Evolutionary conservation across 768 basidiomycete species (phyloP).

Genomic region (Termitomyces bulborhizus): DNA sequence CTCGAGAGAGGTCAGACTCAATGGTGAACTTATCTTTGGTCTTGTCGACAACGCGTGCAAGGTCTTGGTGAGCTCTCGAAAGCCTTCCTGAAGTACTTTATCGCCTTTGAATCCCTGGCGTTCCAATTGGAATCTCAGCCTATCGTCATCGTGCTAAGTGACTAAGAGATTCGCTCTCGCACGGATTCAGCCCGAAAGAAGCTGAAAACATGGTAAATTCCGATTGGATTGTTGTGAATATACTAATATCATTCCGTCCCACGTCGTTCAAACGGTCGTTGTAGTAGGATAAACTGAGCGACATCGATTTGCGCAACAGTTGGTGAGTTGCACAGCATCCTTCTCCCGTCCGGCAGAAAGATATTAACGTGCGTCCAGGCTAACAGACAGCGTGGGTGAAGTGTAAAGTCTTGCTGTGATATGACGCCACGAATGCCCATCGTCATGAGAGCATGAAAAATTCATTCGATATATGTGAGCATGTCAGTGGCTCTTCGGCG

Average conservation of each 20-base stretch:
- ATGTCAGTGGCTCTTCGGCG: too few relatives aligned
- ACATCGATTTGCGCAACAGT: background rate
- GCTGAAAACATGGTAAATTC: slow-evolving; percentile 1
- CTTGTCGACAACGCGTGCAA: slow-evolving; percentile 28
- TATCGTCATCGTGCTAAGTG: slow-evolving; percentile 16
- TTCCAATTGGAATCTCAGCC: too few relatives aligned
- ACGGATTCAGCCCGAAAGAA: slow-evolving; percentile 22
- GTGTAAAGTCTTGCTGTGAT: too few relatives aligned
- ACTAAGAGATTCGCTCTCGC: background rate
- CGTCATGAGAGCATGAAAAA: background rate
- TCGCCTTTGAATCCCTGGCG: slow-evolving; percentile 31
- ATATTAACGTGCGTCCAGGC: background rate
- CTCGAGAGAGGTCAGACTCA: too few relatives aligned
- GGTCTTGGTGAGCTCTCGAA: slow-evolving; percentile 29
- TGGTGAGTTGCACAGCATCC: background rate
- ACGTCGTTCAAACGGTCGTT: background rate
- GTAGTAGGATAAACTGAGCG: background rate
- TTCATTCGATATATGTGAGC: background rate
- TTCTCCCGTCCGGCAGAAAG: background rate
- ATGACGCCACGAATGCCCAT: background rate
- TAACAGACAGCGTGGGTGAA: background rate
- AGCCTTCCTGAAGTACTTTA: slow-evolving; percentile 35
- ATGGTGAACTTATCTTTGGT: too few relatives aligned
- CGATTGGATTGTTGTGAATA: background rate
- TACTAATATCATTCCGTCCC: too few relatives aligned